Evolutionary conservation across 345 rosid species (phyloP), one percentile per base, ranked within the genome.

Genomic region (Gossypium bickii): DNA sequence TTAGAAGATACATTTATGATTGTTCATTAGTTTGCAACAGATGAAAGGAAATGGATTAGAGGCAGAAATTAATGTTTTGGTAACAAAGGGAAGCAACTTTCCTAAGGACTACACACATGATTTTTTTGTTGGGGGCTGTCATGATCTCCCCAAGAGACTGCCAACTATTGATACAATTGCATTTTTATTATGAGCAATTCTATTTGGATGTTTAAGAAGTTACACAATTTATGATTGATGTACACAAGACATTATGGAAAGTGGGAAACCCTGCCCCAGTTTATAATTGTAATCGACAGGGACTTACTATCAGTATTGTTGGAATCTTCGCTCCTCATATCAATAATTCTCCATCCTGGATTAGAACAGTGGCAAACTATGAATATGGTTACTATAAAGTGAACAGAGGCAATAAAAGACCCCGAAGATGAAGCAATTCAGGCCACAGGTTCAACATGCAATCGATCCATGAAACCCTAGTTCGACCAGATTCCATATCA

Each of bases 151-250:
- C 56, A 10, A 38, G 52, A 60, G 38, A 76, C 53, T 34, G 74
- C 60, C 72, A 70, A 70, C 74, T 61, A 70, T 70, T 51, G 20
- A 49, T 58, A 62, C 15, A 69, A 69, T 69, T 76, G 57, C 74
- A 56, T 71, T 20, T 71, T 71, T 25, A 71, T 71, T 71, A 70
- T 56, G 59, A 71, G 62, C 18, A 29, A 55, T 52, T 34, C 48
- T 38, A 29, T 52, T n/a, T 0, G 16, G 27, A 27, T 22, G 73
- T 52, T 52, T 7, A 52, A 3, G 63, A 34, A 45, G 47, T 5
- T 45, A 22, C 17, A 66, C 17, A 3, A 66, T 66, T 66, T 44
- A 44, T 44, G 29, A 29, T 66, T 44, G 70, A 66, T 66, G 70
- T 47, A 22, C 55, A 67, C 71, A 67, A 45, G 7, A 67, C 71